Evolutionary conservation across 2,329 filamentous ascomycete species (phyloP), one percentile per base, ranked within the genome.

Genomic region (Rhinocladiella similis): DNA sequence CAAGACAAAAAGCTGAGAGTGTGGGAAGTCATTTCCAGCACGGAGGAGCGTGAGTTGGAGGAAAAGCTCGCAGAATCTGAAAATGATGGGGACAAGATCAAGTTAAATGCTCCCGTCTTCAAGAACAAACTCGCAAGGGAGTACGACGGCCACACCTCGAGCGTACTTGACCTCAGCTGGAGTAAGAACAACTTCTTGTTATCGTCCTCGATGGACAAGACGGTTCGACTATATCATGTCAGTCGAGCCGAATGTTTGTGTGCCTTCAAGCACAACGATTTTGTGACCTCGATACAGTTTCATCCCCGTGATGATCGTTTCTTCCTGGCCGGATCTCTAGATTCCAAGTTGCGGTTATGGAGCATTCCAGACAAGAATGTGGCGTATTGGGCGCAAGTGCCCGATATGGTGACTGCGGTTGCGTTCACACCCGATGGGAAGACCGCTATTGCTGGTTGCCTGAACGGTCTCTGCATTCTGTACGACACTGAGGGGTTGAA

Each of bases 141-240:
- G 68, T 97, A 94, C 63, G 76, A 82, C 52, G 92, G 91, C 3
- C 94, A 99, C 69, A 87, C 84, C 0, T 87, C 88, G 14, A 92
- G 95, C 64, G 85, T 99, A 5, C 76, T 99, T 62, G 93, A 96
- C 69, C 72, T 99, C 57, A 96, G 90, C 70, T 99, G 94, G 94
- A 97, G 93, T 77, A 99, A 83, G 80, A 99, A 99, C 73, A 96
- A 96, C 71, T 99, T 99, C 65, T 74, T 99, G 25, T 79, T 99
- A 14, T 97, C 93, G 3, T 95, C 92, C 0, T 96, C 92, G 0
- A 97, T 97, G 91, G 94, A 99, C 71, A 97, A 97, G 77, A 96
- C 92, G 0, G 94, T 99, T 12, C 84, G 91, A 13, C 73, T 99
- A 47, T 99, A 94, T 93, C 94, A 99, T 72, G 81, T 94, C 60